Conservation (phyloP, 169 alveolate species). For the Plasmodium ovale region DNA sequence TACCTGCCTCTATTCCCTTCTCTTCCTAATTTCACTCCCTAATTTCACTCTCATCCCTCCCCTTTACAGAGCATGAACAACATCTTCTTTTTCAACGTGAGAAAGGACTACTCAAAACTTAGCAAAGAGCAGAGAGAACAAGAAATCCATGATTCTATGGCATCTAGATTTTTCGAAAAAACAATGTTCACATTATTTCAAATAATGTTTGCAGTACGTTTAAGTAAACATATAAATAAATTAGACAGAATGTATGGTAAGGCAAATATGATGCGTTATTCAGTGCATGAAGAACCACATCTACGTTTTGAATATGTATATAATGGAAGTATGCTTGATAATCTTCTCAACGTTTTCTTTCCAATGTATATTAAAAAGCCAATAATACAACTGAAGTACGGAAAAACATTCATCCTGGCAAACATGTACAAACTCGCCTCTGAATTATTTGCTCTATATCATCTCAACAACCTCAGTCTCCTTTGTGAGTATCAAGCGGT, state of each 20-base stretch:
- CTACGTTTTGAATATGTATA: conserved; percentile 29
- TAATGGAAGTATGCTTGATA: conserved; percentile 43
- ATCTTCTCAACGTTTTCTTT: conserved; percentile 26
- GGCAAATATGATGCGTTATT: conserved; percentile 21
- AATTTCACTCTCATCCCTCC: not conserved
- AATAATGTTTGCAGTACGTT: conserved; percentile 35
- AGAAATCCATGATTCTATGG: conserved; percentile 54
- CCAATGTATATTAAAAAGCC: conserved; percentile 67
- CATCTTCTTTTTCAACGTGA: conserved; percentile 44
- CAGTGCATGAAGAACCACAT: conserved; percentile 55
- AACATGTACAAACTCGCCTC: conserved; percentile 40
- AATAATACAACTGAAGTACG: conserved; percentile 34
- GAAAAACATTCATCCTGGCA: conserved; percentile 68
- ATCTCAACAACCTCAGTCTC: conserved; percentile 37
- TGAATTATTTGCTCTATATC: conserved; percentile 5
- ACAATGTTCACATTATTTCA: conserved; percentile 44
- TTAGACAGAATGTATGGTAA: conserved; percentile 40
- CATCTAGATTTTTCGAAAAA: conserved; percentile 61
- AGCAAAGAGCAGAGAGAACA: conserved; percentile 1
- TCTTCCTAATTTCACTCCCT: not conserved
- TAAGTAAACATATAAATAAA: conserved; percentile 47
- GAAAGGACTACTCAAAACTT: conserved; percentile 27
- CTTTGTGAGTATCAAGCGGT: conserved; percentile 63
- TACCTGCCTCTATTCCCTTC: not conserved
- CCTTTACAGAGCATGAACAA: conserved; percentile 59